These are phyloP conservation scores for Dactylorhiza incarnata DNA, from an alignment of 106 monocot species.

Conservation along the genomic window DNA sequence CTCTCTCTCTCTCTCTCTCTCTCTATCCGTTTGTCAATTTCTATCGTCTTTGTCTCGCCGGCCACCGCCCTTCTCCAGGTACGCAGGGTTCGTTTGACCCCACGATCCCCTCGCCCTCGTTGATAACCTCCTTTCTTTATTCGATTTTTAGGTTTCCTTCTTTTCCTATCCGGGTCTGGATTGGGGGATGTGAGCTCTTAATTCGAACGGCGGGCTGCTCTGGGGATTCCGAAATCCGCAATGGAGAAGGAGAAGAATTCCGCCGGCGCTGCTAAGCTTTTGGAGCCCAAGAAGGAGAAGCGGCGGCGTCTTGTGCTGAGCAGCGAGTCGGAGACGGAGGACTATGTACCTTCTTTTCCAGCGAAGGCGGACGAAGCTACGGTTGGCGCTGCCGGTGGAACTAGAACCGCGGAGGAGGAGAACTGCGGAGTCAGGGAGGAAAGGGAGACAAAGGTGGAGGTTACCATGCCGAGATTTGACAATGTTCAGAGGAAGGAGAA, in stretches of 20 bases:
- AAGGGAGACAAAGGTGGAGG: background rate
- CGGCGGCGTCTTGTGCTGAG: conserved; percentile 8
- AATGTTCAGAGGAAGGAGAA: background rate
- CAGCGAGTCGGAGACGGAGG: conserved; percentile 6
- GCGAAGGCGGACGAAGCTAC: background rate
- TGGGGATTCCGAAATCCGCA: background rate
- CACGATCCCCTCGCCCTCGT: background rate
- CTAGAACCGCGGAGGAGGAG: no score
- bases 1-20: background rate
- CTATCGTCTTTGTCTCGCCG: background rate
- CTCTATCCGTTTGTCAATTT: background rate
- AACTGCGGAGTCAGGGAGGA: background rate
- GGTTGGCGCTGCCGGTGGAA: no score
- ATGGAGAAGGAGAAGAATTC: conserved; percentile 9
- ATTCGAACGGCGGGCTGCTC: background rate
- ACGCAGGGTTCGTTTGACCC: background rate
- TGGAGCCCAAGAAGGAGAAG: background rate
- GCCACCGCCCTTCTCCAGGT: background rate
- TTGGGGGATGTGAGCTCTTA: background rate
- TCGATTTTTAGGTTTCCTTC: background rate
- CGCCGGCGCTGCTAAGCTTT: background rate
- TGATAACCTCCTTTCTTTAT: background rate
- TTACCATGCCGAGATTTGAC: background rate
- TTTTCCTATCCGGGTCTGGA: background rate
- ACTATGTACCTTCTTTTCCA: background rate